Conservation (phyloP, 345 rosid genomes). For the Laguncularia racemosa region DNA sequence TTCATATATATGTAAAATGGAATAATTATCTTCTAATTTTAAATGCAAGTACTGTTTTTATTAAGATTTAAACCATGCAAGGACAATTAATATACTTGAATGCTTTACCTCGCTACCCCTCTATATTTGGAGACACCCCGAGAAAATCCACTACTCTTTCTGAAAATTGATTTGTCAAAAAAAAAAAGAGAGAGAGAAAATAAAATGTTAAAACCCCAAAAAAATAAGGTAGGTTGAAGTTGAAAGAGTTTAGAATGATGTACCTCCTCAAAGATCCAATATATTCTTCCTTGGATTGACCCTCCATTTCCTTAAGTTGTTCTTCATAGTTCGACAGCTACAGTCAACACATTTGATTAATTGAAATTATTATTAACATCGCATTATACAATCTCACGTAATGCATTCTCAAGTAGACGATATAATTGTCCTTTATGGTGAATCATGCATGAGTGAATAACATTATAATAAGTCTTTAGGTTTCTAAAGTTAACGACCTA, state of each 20-base stretch:
- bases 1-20: too few species aligned
- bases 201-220: background rate
- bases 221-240: background rate
- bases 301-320: slow-evolving; percentile 73
- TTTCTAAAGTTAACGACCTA: too few species aligned
- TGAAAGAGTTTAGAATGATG: background rate
- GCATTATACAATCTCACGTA: background rate
- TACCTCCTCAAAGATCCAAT: slow-evolving; percentile 89
- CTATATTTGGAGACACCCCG: slow-evolving; percentile 93
- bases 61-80: background rate
- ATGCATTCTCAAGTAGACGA: too few species aligned
- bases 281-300: slow-evolving; percentile 73
- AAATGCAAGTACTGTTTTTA: background rate
- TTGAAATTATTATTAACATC: background rate
- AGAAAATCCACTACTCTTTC: slow-evolving; percentile 94
- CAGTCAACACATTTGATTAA: background rate
- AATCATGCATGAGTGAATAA: too few species aligned
- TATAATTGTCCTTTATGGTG: too few species aligned
- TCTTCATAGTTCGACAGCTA: slow-evolving; percentile 51
- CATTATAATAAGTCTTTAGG: too few species aligned
- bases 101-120: slow-evolving; percentile 83
- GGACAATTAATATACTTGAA: background rate
- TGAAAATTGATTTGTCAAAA: slow-evolving; percentile 12
- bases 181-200: background rate
- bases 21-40: background rate